Conservation (phyloP, 2,329 filamentous ascomycete genomes). For the Polytolypa hystricis region DNA sequence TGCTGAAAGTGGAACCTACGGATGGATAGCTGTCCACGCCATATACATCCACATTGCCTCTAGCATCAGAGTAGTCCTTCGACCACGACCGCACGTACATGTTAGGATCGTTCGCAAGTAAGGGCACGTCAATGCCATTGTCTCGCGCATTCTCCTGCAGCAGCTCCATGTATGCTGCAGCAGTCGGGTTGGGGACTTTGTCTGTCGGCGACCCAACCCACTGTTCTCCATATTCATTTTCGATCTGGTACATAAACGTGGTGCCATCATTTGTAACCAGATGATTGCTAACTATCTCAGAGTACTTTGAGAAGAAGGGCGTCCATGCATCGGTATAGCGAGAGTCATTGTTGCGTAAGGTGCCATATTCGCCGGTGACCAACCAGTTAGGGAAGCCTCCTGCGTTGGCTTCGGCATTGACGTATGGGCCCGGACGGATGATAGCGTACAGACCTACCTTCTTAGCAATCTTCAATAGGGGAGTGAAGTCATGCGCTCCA, state of each 20-base stretch:
- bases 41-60: constrained; percentile 53
- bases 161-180: constrained; percentile 54
- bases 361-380: constrained; percentile 19
- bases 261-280: constrained; percentile 78
- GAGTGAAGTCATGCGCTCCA: constrained; percentile 60
- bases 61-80: constrained; percentile 45
- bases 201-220: constrained; percentile 11
- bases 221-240: constrained; percentile 64
- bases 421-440: constrained; percentile 60
- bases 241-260: constrained; percentile 65
- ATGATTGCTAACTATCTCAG: constrained; percentile 48
- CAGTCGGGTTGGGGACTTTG: constrained; percentile 37
- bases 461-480: constrained; percentile 64
- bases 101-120: constrained; percentile 51
- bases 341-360: constrained; percentile 22
- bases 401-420: constrained; percentile 66
- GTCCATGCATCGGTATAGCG: constrained; percentile 22
- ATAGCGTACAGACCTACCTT: constrained; percentile 66
- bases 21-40: constrained; percentile 52
- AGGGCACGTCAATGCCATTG: constrained; percentile 27
- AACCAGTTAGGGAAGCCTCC: constrained; percentile 77
- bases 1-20: constrained; percentile 37
- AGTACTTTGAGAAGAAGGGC: constrained; percentile 18
- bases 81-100: constrained; percentile 50
- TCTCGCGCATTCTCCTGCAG: constrained; percentile 51